A percentile compares a stretch with the other conserved stretches of the same genome.
Evolutionary conservation across 176 grass and related monocot genomes (phyloP).

Genomic region (Panicum miliaceum): DNA sequence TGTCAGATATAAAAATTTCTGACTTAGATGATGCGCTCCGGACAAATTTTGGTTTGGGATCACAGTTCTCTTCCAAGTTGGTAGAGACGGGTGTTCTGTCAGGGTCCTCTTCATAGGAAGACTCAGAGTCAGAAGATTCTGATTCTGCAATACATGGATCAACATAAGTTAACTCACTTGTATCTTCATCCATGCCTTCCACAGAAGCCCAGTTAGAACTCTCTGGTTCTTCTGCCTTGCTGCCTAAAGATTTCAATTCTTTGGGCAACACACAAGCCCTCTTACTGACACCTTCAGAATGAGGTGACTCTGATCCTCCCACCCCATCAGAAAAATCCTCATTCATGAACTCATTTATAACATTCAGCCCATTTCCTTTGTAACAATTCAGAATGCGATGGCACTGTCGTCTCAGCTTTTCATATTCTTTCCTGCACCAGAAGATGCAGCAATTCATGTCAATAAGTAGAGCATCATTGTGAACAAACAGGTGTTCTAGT

Average conservation of each 20-base stretch:
- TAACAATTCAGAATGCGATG: constrained; percentile 47
- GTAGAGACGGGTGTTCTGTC: constrained; percentile 40
- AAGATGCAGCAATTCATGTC: constrained; percentile 21
- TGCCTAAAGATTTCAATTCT: constrained; percentile 48
- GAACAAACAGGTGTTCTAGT: not conserved
- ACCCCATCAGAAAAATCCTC: constrained; percentile 47
- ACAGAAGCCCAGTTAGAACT: constrained; percentile 25
- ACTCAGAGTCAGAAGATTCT: constrained; percentile 74
- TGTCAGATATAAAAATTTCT: constrained; percentile 47
- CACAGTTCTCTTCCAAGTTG: constrained; percentile 47
- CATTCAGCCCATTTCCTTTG: constrained; percentile 65
- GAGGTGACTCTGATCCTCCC: constrained; percentile 47
- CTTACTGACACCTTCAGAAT: constrained; percentile 50
- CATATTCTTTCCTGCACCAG: constrained; percentile 85
- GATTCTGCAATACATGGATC: constrained; percentile 58
- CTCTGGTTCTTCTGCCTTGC: constrained; percentile 25
- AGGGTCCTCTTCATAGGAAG: constrained; percentile 70
- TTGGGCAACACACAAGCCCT: constrained; percentile 47
- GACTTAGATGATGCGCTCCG: constrained; percentile 54
- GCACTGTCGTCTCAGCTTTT: constrained; percentile 78
- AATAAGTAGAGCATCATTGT: not conserved
- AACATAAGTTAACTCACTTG: constrained; percentile 46
- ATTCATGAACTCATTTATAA: constrained; percentile 53
- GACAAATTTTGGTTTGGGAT: constrained; percentile 50
- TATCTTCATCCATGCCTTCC: constrained; percentile 56